Evolutionary conservation across 139 green algal genomes (phyloP).

Genomic region (Nannochloris sp.): DNA sequence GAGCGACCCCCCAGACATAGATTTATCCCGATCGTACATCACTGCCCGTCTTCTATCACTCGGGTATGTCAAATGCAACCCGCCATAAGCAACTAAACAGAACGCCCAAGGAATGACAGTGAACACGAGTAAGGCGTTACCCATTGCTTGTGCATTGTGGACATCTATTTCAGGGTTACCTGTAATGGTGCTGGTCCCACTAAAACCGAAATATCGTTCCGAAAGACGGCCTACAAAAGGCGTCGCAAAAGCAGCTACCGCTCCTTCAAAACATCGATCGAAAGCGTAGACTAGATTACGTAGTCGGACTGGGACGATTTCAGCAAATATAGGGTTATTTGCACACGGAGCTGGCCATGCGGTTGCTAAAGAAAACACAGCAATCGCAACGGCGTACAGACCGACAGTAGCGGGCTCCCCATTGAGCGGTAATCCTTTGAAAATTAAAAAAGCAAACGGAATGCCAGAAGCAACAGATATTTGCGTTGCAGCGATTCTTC

Average conservation of each 20-base stretch:
- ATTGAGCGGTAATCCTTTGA: slow-evolving; percentile 21
- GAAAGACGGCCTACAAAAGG: slow-evolving; percentile 52
- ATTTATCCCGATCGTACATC: too few species aligned
- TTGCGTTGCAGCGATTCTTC: slow-evolving; percentile 53
- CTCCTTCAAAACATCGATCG: slow-evolving; percentile 60
- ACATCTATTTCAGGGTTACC: slow-evolving; percentile 8
- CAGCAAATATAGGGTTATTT: slow-evolving; percentile 51
- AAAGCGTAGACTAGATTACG: slow-evolving; percentile 76
- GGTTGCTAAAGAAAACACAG: slow-evolving; percentile 19
- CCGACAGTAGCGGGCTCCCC: not conserved
- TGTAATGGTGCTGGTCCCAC: slow-evolving; percentile 20
- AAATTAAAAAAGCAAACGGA: slow-evolving; percentile 24
- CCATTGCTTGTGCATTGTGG: slow-evolving; percentile 26
- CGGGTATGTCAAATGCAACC: slow-evolving; percentile 43
- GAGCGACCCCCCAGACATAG: too few species aligned
- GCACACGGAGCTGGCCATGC: slow-evolving; percentile 19
- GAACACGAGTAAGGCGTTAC: slow-evolving; percentile 29
- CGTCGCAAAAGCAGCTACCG: slow-evolving; percentile 33
- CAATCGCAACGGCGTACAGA: slow-evolving; percentile 35
- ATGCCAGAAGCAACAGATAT: slow-evolving; percentile 41
- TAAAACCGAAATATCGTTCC: slow-evolving; percentile 46
- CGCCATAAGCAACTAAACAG: slow-evolving; percentile 39
- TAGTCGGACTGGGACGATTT: slow-evolving; percentile 61
- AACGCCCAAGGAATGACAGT: slow-evolving; percentile 27
- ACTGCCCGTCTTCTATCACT: slow-evolving; percentile 13